These are phyloP conservation scores for Penicillium paradoxum DNA, from an alignment of 495 filamentous ascomycete species.

Conservation along the genomic window DNA sequence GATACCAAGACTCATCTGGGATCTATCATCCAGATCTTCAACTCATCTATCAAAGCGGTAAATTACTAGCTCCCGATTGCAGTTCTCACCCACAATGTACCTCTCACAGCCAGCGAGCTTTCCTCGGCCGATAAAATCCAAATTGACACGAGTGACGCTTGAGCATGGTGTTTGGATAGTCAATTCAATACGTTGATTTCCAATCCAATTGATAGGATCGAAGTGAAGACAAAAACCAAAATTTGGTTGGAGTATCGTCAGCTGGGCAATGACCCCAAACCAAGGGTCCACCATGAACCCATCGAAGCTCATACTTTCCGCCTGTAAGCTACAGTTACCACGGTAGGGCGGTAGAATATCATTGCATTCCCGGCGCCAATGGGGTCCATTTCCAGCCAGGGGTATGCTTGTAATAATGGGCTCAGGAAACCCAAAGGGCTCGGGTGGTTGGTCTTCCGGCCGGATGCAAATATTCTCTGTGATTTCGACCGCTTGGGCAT, in stretches of 20 bases:
- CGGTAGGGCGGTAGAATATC: constrained; percentile 39
- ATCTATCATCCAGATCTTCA: too few species aligned
- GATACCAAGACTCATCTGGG: background rate
- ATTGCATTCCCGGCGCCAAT: constrained; percentile 44
- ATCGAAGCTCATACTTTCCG: constrained; percentile 18
- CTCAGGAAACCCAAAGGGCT: constrained; percentile 19
- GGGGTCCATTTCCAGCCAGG: constrained; percentile 47
- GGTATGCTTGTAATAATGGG: constrained; percentile 52
- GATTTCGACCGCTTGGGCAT: constrained; percentile 36
- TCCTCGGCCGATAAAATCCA: constrained; percentile 50
- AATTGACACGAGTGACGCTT: constrained; percentile 40
- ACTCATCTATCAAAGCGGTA: constrained; percentile 46
- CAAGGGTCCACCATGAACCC: constrained; percentile 21
- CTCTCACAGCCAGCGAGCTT: constrained; percentile 58
- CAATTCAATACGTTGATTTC: constrained; percentile 17
- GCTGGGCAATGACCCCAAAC: constrained; percentile 49
- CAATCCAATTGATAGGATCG: constrained; percentile 13
- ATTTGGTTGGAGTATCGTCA: constrained; percentile 46
- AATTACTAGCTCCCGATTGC: constrained; percentile 47
- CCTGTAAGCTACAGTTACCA: constrained; percentile 29
- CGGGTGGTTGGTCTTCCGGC: constrained; percentile 28
- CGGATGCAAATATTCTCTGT: constrained; percentile 48
- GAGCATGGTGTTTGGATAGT: constrained; percentile 35
- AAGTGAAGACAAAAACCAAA: constrained; percentile 54
- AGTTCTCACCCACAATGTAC: constrained; percentile 59